phyloP scores from a whole-genome alignment of 805 yeast genomes.

The Myxozyma lipomycoides region DNA sequence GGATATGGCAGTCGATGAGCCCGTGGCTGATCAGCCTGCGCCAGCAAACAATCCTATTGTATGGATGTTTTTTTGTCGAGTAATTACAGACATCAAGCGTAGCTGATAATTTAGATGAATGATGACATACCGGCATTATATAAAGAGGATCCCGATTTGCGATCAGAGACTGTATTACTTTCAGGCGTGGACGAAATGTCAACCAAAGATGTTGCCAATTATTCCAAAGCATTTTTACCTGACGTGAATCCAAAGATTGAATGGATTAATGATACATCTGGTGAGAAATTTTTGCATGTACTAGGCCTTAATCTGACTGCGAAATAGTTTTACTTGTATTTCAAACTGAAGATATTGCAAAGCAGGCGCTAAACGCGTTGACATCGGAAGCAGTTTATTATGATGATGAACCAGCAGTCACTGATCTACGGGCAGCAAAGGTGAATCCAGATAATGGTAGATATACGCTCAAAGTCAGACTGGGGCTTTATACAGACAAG shows the following conservation, averaged over 20 bases:
- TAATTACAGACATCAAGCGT: not conserved
- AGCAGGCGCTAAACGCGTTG: constrained; percentile 27
- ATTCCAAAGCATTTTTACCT: constrained; percentile 47
- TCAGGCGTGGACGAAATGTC: constrained; percentile 59
- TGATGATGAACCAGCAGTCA: constrained; percentile 21
- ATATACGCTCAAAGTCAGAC: constrained; percentile 9
- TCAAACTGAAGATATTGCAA: constrained; percentile 31
- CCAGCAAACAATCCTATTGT: not conserved
- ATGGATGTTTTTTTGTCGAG: not conserved
- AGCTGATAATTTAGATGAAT: not conserved
- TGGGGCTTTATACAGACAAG: constrained; percentile 16
- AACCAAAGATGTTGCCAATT: constrained; percentile 53
- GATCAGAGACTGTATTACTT: constrained; percentile 49
- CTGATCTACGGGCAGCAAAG: constrained; percentile 32
- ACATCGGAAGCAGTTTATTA: constrained; percentile 30
- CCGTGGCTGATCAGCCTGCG: not conserved
- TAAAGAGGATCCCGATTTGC: constrained; percentile 7
- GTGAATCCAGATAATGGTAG: constrained; percentile 35
- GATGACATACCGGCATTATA: not conserved
- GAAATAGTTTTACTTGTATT: constrained; percentile 46
- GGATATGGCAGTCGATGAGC: not conserved
- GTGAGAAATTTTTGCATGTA: constrained; percentile 11
- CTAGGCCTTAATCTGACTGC: not conserved
- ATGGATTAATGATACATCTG: constrained; percentile 59
- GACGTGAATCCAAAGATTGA: constrained; percentile 39